Base-by-base conservation (phyloP, 2,329 filamentous ascomycete genomes). In the Tolypocladium cylindrosporum region DNA sequence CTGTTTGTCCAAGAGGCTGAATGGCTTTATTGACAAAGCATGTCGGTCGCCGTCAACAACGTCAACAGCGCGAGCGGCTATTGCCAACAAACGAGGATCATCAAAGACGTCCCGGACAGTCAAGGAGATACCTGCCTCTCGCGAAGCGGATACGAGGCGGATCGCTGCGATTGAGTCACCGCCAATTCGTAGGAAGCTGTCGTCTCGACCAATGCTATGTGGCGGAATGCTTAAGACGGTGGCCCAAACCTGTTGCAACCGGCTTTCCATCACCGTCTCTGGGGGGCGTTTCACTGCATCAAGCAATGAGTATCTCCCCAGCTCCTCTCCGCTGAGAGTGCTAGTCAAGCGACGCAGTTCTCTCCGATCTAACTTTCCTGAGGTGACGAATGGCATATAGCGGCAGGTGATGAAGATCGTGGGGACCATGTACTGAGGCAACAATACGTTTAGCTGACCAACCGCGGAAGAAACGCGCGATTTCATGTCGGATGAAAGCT, bases 151-250 rank as follows among this genome's bases (percentile, higher is more conserved):
- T 5, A 58, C 57, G 6, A 63, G 45, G 4, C 42, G 54, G 51
- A 69, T 69, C 0, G 67, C 66, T 0, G 61, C 59, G 11, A 69
- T 61, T 2, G 67, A 69, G 36, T 67, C 65, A 6, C 68, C 68
- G 3, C 67, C 67, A 1, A 69, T 60, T 4, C 57, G 51, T 31
- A 69, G 65, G 59, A 69, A 69, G 55, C 61, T 64, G 50, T 65
- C 61, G 10, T 64, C 62, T 4, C 68, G 59, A 6, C 71, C 69
- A 27, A 78, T 74, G 4, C 40, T 54, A 1, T 58, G 36, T 14
- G 50, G 21, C 7, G 58, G 2, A 34, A 60, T 52, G 1, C 52
- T 59, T 0, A 61, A 36, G 2, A 60, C 43, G 16, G 39, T 40
- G 3, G 59, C 58, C 59, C 59, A 61, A 1, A 61, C 36, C 2